Conservation (phyloP, 164 flowering plant genomes). For the Macadamia tetraphylla region DNA sequence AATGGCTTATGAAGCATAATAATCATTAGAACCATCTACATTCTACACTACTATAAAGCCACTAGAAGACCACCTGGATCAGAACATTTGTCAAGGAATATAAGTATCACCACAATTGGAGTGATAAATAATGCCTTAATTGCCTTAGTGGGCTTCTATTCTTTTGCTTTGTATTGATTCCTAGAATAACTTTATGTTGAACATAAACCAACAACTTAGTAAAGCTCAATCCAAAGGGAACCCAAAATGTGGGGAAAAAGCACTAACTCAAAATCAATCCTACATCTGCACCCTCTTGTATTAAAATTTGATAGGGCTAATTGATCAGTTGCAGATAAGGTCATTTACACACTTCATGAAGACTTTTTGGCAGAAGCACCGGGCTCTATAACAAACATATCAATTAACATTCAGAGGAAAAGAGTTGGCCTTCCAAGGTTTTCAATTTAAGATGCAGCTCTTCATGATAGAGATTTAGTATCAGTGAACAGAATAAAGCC, state of each 20-base stretch:
- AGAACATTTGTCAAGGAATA: neutral
- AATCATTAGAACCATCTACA: neutral
- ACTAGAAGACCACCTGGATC: too few relatives aligned
- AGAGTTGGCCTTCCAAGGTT: neutral
- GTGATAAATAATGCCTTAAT: neutral
- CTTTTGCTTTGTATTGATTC: neutral
- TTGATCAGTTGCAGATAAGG: neutral
- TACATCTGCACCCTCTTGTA: too few relatives aligned
- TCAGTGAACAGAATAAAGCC: too few relatives aligned
- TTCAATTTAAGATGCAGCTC: neutral
- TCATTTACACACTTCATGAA: neutral
- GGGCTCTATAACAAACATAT: neutral
- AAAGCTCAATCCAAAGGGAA: neutral
- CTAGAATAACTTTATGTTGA: neutral
- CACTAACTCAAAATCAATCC: too few relatives aligned
- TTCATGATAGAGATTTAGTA: neutral
- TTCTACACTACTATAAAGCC: neutral
- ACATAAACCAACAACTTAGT: neutral
- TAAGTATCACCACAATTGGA: neutral
- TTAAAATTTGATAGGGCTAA: neutral
- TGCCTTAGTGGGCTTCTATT: neutral
- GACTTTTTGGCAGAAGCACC: neutral
- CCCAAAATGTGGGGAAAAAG: neutral
- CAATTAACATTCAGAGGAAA: neutral
- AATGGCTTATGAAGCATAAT: neutral